These are phyloP conservation scores for Talaromyces islandicus DNA, from an alignment of 2,329 filamentous ascomycete species.

Conservation along the genomic window DNA sequence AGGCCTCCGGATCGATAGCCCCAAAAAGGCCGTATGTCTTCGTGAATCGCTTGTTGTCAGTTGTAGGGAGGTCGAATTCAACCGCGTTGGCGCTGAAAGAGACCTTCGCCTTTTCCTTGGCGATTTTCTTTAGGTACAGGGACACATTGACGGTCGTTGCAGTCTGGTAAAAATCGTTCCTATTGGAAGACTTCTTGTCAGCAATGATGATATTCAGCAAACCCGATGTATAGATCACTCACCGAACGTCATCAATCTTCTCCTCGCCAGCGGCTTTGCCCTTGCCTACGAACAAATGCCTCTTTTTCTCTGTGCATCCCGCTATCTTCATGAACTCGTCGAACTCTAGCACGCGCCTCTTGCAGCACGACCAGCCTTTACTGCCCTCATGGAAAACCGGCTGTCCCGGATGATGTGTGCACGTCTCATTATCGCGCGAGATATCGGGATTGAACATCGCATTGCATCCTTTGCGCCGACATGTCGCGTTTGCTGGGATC, in stretches of 20 bases:
- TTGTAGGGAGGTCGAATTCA: conserved; percentile 76
- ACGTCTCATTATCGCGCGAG: conserved; percentile 65
- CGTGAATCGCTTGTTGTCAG: conserved; percentile 76
- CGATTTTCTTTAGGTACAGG: conserved; percentile 95
- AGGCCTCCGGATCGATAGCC: conserved; percentile 67
- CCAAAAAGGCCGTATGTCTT: conserved; percentile 70
- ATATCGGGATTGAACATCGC: conserved; percentile 55
- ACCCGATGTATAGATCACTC: conserved; percentile 23
- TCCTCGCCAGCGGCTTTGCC: conserved; percentile 67
- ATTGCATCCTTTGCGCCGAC: conserved; percentile 72
- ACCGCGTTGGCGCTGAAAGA: conserved; percentile 60
- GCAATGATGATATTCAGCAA: conserved; percentile 1
- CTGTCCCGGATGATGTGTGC: conserved; percentile 80
- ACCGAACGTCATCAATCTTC: conserved; percentile 71
- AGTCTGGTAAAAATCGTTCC: conserved; percentile 94
- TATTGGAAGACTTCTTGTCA: conserved; percentile 24
- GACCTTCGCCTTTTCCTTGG: conserved; percentile 70
- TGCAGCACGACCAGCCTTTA: conserved; percentile 97
- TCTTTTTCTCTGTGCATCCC: conserved; percentile 75
- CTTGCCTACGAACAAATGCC: conserved; percentile 77
- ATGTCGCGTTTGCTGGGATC: conserved; percentile 68
- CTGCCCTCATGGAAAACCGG: conserved; percentile 97
- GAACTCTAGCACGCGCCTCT: conserved; percentile 89
- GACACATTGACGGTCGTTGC: conserved; percentile 76
- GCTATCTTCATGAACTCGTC: conserved; percentile 96